phyloP scores from a whole-genome alignment of 345 rosid genomes.

The Anastatica hierochuntica region DNA sequence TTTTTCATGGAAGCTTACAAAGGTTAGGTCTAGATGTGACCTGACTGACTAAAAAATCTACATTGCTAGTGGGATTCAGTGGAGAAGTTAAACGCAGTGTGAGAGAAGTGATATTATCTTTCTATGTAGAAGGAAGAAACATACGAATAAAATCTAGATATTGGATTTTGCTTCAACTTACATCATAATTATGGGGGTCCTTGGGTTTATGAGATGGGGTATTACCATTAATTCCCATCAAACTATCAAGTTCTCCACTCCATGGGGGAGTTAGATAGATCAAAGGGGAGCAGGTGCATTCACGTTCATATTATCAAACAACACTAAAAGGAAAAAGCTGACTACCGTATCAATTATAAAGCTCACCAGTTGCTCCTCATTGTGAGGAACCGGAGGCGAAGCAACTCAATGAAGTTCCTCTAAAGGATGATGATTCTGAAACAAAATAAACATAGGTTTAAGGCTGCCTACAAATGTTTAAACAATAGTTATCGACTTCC shows the following conservation, averaged over 20 bases:
- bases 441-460: too few species aligned
- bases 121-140: neutral
- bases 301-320: neutral
- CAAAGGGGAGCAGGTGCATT: neutral
- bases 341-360: neutral
- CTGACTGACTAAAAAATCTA: neutral
- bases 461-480: too few species aligned
- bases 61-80: neutral
- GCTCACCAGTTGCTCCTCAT: rapidly evolving
- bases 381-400: neutral
- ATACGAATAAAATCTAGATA: neutral
- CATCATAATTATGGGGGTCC: neutral
- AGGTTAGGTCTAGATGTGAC: too few species aligned
- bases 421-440: too few species aligned
- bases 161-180: neutral
- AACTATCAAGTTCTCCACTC: neutral
- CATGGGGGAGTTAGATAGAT: neutral
- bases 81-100: neutral
- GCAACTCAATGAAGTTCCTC: neutral
- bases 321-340: neutral
- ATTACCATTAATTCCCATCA: neutral
- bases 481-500: too few species aligned
- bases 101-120: neutral
- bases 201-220: neutral
- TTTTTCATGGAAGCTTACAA: too few species aligned